phyloP scores from a whole-genome alignment of 2,329 filamentous ascomycete species.

The Simplicillium sp. region DNA sequence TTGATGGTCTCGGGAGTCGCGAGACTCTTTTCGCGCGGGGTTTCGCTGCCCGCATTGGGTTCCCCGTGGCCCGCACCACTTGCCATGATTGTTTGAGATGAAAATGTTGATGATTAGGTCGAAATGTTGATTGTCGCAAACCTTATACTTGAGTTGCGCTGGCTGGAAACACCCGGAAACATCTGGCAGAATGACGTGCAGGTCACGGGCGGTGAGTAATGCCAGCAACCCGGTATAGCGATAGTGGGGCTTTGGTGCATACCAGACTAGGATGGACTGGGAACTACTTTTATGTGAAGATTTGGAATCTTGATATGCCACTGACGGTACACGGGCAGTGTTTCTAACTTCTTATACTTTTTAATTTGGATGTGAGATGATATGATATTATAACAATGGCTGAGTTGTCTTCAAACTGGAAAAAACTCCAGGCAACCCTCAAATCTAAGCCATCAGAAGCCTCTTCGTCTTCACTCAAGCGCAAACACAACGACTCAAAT shows the following conservation, averaged over 20 bases:
- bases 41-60: conserved; percentile 45
- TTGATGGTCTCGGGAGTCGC: conserved; percentile 75
- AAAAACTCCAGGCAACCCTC: conserved; percentile 59
- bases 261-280: background rate
- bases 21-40: conserved; percentile 60
- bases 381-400: conserved; percentile 18
- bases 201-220: conserved; percentile 3
- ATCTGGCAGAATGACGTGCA: too few relatives aligned
- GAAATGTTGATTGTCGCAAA: too few relatives aligned
- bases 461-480: conserved; percentile 28
- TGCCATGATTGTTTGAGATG: conserved; percentile 37
- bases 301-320: too few relatives aligned
- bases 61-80: conserved; percentile 40
- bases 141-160: too few relatives aligned
- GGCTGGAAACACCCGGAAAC: too few relatives aligned
- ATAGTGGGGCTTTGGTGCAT: background rate
- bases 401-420: conserved; percentile 64
- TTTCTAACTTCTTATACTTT: background rate
- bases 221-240: background rate
- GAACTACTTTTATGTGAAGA: too few relatives aligned
- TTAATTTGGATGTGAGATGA: background rate
- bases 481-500: conserved; percentile 25
- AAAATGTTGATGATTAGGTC: too few relatives aligned
- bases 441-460: conserved; percentile 29
- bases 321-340: too few relatives aligned